Evolutionary conservation across 805 yeast genomes (phyloP), one percentile per base, ranked within the genome.

Genomic region (Kazachstania viticola): DNA sequence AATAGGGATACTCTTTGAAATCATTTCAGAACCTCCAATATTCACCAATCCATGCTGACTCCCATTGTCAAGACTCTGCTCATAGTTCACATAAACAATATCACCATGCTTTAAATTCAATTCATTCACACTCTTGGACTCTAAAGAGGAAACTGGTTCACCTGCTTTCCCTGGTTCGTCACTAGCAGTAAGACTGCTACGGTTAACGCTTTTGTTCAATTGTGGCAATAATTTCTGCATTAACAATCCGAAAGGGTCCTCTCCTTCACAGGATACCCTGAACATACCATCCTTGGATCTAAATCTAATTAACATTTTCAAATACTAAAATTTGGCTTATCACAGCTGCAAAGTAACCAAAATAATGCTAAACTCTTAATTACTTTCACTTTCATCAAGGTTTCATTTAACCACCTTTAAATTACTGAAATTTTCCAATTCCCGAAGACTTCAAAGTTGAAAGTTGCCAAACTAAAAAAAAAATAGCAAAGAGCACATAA

Each of bases 211-310:
- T 3, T 45, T 33, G 16, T 41, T 37, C 31, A 53, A 38, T 16
- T 39, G 42, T 4, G 46, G 38, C 18, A 40, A 22, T 17, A 72
- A 54, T 30, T 60, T 56, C 17, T 62, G 67, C 17, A 75, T 40
- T 1, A 71, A 69, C 0, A 44, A 42, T 4, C 55, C 48, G 37
- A 81, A 73, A 7, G 60, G 59, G 14, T 62, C 64, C 1, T 44
- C 29, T 3, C 62, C 56, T 17, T 71, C 72, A 18, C 70, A 72
- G 17, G 60, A 51, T 22, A 81, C 67, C 33, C 97, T 69, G 51
- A 72, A 73, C 70, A 75, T 78, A 7, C 97, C 97, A 43, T 81
- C 80, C 47, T 73, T 82, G 18, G 91, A 66, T 48, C 95, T 69
- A 57, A 91, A 83, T 48, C 98, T 65, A 15, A 80, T 60, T 43